Evolutionary conservation across 495 filamentous ascomycete genomes (phyloP), one percentile per base, ranked within the genome.

Genomic region (Xylaria flabelliformis): DNA sequence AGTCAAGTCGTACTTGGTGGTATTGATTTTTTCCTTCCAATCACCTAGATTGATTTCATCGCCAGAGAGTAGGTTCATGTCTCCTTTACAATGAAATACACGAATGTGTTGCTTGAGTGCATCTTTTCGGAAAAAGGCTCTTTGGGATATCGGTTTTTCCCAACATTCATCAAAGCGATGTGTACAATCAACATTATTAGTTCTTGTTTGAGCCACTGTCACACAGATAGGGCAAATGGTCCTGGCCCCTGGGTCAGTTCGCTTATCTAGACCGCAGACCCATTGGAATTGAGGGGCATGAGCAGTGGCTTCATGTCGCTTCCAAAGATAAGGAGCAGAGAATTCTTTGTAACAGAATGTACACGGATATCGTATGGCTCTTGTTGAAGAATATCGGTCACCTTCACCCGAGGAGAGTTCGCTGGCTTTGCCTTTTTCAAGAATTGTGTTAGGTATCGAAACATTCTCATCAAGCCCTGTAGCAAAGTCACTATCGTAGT

Each of bases 41-140:
- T 34, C 13, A 12, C 34, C 44, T 0, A 48, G 10, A 4, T 51
- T 21, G 29, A 65, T 32, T 0, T 2, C 19, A 9, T n/a, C 4
- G 7, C 1, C 29, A 50, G 26, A 4, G 3, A n/a, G 6, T 32
- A 50, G 19, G 15, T 15, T 26, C 5, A 1, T 9, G 12, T 29
- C 17, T 44, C 13, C 21, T 4, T 64, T 64, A 19, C 10, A 64
- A 48, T 65, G 63, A 12, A 50, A n/a, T 10, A n/a, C 1, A 0
- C 10, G 2, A n/a, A 65, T 19, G 13, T 65, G 63, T 48, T 65
- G 63, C 2, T n/a, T 34, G 26, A 65, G 7, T 34, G 26, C 2
- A 21, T 65, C 63, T n/a, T n/a, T 44, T 32, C 63, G 63, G n/a
- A 26, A 65, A 34, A 65, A 65, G 3, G 44, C 17, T 50, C 63